phyloP scores from a whole-genome alignment of 441 rosid genomes.

The Croton setiger region DNA sequence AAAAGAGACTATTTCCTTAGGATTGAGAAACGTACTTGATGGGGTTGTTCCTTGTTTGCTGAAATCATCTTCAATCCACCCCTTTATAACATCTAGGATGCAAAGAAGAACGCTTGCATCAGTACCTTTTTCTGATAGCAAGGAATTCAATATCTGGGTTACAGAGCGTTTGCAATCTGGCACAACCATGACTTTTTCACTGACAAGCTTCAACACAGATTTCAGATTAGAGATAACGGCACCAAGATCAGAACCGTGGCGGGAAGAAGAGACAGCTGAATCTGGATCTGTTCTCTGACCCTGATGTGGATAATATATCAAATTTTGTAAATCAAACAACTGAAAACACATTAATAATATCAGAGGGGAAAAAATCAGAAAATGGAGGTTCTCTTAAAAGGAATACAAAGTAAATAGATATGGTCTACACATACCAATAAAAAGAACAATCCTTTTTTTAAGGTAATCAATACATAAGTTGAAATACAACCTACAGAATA shows the following conservation, averaged over 20 bases:
- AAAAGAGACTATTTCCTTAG: slow-evolving; percentile 81
- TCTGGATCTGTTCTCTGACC: slow-evolving; percentile 83
- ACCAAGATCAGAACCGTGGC: slow-evolving; percentile 86
- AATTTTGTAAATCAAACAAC: not conserved
- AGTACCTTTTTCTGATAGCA: slow-evolving; percentile 89
- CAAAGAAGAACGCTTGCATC: slow-evolving; percentile 90
- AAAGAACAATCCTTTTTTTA: not conserved
- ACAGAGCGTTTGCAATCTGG: slow-evolving; percentile 80
- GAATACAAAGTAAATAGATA: too few species aligned
- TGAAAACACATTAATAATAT: not conserved
- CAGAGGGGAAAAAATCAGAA: not conserved
- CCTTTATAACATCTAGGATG: slow-evolving; percentile 74
- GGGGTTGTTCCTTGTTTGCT: slow-evolving; percentile 53
- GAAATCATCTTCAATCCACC: slow-evolving; percentile 86
- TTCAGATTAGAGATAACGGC: slow-evolving; percentile 75
- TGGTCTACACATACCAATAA: too few species aligned
- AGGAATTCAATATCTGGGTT: slow-evolving; percentile 67
- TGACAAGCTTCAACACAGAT: slow-evolving; percentile 77
- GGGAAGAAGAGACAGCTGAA: slow-evolving; percentile 87
- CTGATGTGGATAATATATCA: slow-evolving; percentile 31
- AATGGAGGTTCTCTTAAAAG: not conserved
- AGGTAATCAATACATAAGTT: not conserved
- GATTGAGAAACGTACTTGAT: slow-evolving; percentile 54
- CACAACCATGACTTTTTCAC: slow-evolving; percentile 82
- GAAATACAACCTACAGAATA: not conserved